Evolutionary conservation across 306 rosid genomes (phyloP).

Genomic region (Cucurbita argyrosperma): DNA sequence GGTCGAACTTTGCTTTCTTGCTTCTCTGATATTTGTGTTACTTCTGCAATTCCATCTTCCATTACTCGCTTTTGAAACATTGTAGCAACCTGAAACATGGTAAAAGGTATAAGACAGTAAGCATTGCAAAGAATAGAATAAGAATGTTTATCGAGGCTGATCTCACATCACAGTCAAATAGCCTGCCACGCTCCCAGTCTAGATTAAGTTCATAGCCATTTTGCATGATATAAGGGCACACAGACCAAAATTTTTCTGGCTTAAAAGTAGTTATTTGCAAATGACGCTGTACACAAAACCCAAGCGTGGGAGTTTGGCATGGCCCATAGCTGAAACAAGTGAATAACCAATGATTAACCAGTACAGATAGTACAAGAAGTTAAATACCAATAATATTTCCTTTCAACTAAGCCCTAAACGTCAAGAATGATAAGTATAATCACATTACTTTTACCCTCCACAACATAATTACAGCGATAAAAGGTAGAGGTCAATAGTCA

Average conservation of each 20-base stretch:
- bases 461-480: background rate
- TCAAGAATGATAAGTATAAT: background rate
- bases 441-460: background rate
- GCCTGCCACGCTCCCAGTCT: conserved; percentile 86
- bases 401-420: background rate
- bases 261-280: conserved; percentile 79
- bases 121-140: background rate
- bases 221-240: conserved; percentile 56
- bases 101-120: conserved; percentile 6
- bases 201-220: conserved; percentile 81
- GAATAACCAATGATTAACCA: conserved; percentile 2
- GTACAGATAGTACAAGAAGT: background rate
- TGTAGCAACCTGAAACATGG: conserved; percentile 46
- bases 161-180: conserved; percentile 70
- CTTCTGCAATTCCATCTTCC: conserved; percentile 61
- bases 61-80: conserved; percentile 73
- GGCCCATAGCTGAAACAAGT: conserved; percentile 85
- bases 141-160: background rate
- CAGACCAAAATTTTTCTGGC: conserved; percentile 87
- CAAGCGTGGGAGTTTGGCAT: conserved; percentile 94
- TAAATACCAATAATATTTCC: background rate
- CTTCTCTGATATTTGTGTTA: conserved; percentile 64
- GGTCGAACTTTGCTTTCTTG: conserved; percentile 88
- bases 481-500: background rate
- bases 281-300: conserved; percentile 92